These are phyloP conservation scores for Saturnispora saitoi DNA, from an alignment of 805 yeast genomes.

Conservation along the genomic window DNA sequence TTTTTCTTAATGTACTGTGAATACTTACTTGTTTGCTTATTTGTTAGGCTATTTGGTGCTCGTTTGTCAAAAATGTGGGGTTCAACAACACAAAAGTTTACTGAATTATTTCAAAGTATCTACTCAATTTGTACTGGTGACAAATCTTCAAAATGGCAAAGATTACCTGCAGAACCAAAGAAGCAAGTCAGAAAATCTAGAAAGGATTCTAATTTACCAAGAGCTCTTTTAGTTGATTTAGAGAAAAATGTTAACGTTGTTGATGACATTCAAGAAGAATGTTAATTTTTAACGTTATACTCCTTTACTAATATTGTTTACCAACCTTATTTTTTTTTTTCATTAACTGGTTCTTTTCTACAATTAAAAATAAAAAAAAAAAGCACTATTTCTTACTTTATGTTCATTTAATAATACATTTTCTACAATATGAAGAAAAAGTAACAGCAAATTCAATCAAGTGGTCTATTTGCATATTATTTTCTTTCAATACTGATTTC, in stretches of 20 bases:
- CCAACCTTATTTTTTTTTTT: not conserved
- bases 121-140: not conserved
- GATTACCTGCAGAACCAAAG: conserved; percentile 1
- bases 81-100: not conserved
- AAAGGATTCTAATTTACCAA: conserved; percentile 49
- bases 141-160: conserved; percentile 5
- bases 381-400: not conserved
- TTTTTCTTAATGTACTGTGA: conserved; percentile 37
- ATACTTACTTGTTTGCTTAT: conserved; percentile 32
- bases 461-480: too few relatives aligned
- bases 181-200: conserved; percentile 26
- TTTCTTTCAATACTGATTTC: too few relatives aligned
- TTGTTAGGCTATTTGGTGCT: conserved; percentile 7
- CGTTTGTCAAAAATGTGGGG: conserved; percentile 6
- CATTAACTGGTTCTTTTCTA: not conserved
- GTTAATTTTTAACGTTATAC: not conserved
- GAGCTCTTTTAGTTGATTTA: conserved; percentile 29
- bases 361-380: not conserved
- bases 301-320: not conserved
- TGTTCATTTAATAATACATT: too few relatives aligned
- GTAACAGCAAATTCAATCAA: too few relatives aligned
- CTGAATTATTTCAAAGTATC: conserved; percentile 1
- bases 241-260: conserved; percentile 24
- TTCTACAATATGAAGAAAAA: too few relatives aligned
- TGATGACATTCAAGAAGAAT: conserved; percentile 8